Percentiles rank a stretch among this genome's conserved stretches.
These are phyloP conservation scores for Diatrype stigma DNA, from an alignment of 2,329 filamentous ascomycete genomes.

Conservation along the genomic window DNA sequence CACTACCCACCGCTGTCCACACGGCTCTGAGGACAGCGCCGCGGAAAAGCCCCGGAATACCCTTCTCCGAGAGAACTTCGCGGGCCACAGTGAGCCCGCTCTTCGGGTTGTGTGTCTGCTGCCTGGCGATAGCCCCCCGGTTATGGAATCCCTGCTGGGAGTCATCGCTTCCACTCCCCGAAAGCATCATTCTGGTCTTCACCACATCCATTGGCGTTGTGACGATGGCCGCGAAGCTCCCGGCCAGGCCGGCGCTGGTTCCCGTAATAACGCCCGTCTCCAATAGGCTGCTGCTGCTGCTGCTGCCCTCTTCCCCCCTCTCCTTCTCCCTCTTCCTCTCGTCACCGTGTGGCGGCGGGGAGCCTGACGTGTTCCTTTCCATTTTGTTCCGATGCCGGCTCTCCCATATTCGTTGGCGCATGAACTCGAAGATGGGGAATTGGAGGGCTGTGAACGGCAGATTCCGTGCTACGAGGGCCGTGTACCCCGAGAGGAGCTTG, in stretches of 20 bases:
- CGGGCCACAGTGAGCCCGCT: constrained; percentile 56
- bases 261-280: constrained; percentile 72
- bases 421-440: constrained; percentile 76
- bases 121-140: constrained; percentile 15
- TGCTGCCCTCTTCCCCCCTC: too few species aligned
- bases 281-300: too few species aligned
- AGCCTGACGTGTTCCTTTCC: too few species aligned
- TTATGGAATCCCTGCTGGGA: constrained; percentile 23
- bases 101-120: constrained; percentile 24
- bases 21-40: constrained; percentile 68
- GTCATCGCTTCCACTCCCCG: constrained; percentile 41
- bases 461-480: constrained; percentile 76
- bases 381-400: too few species aligned
- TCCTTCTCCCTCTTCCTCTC: constrained; percentile 18
- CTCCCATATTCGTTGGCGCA: constrained; percentile 62
- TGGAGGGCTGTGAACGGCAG: constrained; percentile 84
- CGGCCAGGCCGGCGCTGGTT: constrained; percentile 67
- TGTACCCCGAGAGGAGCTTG: constrained; percentile 68
- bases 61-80: constrained; percentile 62
- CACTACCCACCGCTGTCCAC: constrained; percentile 81
- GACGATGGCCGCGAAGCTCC: constrained; percentile 70
- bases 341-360: too few species aligned
- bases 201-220: constrained; percentile 88
- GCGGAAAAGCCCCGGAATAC: constrained; percentile 70
- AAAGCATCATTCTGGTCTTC: constrained; percentile 85